Evolutionary conservation across 2,329 filamentous ascomycete species (phyloP).

Genomic region (Zalaria obscura): DNA sequence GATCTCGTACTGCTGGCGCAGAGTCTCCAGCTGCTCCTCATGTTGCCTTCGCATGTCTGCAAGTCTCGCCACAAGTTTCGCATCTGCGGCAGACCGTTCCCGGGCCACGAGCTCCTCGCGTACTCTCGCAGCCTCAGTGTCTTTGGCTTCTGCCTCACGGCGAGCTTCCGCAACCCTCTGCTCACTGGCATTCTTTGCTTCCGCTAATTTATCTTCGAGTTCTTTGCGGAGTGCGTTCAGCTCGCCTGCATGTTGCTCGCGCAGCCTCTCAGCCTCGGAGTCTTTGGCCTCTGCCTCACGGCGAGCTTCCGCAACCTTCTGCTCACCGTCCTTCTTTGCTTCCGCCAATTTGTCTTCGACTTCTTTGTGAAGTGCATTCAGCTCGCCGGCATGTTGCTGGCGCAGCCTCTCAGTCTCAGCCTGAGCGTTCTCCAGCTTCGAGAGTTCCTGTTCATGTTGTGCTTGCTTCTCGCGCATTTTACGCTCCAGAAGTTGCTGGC

Average conservation of each 20-base stretch:
- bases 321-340: neutral
- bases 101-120: constrained; percentile 5
- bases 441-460: too few relatives aligned
- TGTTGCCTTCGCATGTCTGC: neutral
- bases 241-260: neutral
- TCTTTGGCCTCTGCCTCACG: constrained; percentile 8
- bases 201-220: neutral
- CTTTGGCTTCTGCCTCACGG: constrained; percentile 7
- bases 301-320: constrained; percentile 5
- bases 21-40: neutral
- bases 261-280: neutral
- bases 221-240: neutral
- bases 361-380: neutral
- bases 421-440: too few relatives aligned
- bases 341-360: neutral
- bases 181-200: neutral
- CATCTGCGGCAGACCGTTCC: neutral
- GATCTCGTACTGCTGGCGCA: neutral
- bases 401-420: too few relatives aligned
- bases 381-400: neutral
- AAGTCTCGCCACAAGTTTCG: neutral
- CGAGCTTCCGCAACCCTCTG: constrained; percentile 6
- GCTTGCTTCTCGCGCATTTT: too few relatives aligned
- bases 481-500: too few relatives aligned
- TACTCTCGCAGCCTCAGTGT: constrained; percentile 5